Evolutionary conservation across 129 eudicot species (phyloP).

Genomic region (Deinandra increscens): DNA sequence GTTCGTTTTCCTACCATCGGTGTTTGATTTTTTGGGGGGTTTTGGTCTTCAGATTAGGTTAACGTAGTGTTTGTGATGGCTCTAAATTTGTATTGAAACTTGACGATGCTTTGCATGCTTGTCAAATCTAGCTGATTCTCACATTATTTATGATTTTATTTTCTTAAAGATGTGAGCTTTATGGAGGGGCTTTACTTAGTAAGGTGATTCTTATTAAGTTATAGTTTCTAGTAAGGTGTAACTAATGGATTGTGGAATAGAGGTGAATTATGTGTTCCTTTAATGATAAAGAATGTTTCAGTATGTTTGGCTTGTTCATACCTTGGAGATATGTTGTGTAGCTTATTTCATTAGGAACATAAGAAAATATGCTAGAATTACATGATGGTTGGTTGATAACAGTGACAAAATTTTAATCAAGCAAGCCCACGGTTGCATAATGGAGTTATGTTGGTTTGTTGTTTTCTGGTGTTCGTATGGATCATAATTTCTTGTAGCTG

Average conservation of each 20-base stretch:
- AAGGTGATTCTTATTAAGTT: conserved; percentile 1
- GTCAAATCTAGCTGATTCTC: background rate
- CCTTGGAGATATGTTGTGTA: background rate
- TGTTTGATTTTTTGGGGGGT: background rate
- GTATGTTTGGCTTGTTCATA: too few species aligned
- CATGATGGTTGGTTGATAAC: background rate
- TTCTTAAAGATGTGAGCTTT: background rate
- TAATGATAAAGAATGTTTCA: background rate
- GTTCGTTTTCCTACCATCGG: background rate
- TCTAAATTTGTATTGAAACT: background rate
- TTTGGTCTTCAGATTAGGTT: conserved; percentile 10
- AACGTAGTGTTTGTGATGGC: conserved; percentile 7
- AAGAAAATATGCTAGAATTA: background rate
- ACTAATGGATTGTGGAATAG: background rate
- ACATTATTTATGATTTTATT: background rate
- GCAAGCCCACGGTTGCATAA: background rate
- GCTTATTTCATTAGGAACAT: conserved; percentile 8
- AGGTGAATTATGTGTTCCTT: background rate
- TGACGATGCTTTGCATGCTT: background rate
- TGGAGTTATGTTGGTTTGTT: background rate
- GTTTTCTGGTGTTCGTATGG: background rate
- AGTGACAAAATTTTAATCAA: background rate
- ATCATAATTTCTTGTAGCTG: background rate
- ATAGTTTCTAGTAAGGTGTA: conserved; percentile 7
- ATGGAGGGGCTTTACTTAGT: conserved; percentile 2